Evolutionary conservation across 306 rosid genomes (phyloP).

Genomic region (Prunus davidiana): DNA sequence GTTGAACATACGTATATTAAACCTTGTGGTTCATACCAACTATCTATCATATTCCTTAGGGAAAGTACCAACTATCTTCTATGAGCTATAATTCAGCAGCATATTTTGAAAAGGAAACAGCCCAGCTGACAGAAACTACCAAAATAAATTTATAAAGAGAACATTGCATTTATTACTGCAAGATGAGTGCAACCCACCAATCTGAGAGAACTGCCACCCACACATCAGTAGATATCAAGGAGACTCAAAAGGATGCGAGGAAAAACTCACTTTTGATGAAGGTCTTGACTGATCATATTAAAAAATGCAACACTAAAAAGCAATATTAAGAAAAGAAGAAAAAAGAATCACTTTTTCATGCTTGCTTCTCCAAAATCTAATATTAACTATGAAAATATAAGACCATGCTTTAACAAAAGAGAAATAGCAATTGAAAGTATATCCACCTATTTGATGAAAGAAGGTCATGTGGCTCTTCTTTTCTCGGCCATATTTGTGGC

Average conservation of each 20-base stretch:
- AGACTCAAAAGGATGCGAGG: neutral
- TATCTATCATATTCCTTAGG: neutral
- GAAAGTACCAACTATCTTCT: neutral
- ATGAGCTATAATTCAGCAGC: neutral
- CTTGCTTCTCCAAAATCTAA: neutral
- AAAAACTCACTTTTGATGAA: neutral
- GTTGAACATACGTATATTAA: neutral
- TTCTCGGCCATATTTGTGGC: conserved; percentile 83
- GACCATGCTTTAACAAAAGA: neutral
- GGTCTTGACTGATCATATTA: neutral
- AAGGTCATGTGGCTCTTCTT: conserved; percentile 49
- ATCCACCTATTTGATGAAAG: conserved; percentile 53
- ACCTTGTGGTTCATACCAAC: neutral
- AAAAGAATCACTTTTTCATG: neutral
- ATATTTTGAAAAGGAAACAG: neutral
- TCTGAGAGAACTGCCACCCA: neutral
- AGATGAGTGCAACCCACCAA: neutral
- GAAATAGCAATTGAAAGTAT: conserved; percentile 1
- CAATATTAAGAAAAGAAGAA: neutral
- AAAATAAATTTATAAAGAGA: neutral
- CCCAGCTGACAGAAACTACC: neutral
- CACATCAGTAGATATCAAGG: neutral
- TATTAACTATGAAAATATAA: neutral
- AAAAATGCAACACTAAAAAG: neutral
- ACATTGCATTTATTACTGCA: neutral